Base-by-base conservation (phyloP, 139 green algal genomes). In the Closterium sp. region DNA sequence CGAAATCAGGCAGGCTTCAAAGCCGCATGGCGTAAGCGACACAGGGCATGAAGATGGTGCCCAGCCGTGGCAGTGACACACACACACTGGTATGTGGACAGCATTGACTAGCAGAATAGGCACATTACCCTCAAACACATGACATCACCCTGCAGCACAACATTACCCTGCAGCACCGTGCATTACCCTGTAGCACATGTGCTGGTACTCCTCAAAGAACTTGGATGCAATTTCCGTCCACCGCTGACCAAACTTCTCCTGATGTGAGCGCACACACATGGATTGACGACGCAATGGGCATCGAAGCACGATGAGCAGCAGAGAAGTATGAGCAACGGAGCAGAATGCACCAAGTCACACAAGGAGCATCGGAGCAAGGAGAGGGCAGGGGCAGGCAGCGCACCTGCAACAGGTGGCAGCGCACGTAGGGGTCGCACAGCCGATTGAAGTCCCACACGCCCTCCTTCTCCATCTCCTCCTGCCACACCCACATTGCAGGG, bases 371-470 rank as follows among this genome's bases (percentile, higher is more conserved):
- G 83, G 83, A 28, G 83, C 30, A 86, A 33, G 30, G 7, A 25
- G 7, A 25, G n/a, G 30, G 9, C 21, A 89, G n/a, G 86, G 87
- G 35, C n/a, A n/a, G n/a, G n/a, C n/a, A 1, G 8, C 32, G 16
- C 33, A 91, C 91, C 88, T 96, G 38, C 33, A 96, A 25, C 9
- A 95, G 36, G 33, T 96, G 83, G 34, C 16, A 84, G 19, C 43
- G 85, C 69, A 97, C 90, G 85, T 95, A 95, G 23, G 94, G 96
- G 85, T 95, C 88, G 84, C 81, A 94, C 28, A 97, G 90, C 30
- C 96, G 94, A 88, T 98, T 95, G 34, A 98, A 91, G 91, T 99
- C 97, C 95, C 96, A 98, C 38, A 99, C 93, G n/a, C 98, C 97
- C 4, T 94, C 86, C 8, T 36, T 55, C 90, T 98, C 97, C 36